Evolutionary conservation across 306 rosid species (phyloP).

Genomic region (Boehmeria nivea): DNA sequence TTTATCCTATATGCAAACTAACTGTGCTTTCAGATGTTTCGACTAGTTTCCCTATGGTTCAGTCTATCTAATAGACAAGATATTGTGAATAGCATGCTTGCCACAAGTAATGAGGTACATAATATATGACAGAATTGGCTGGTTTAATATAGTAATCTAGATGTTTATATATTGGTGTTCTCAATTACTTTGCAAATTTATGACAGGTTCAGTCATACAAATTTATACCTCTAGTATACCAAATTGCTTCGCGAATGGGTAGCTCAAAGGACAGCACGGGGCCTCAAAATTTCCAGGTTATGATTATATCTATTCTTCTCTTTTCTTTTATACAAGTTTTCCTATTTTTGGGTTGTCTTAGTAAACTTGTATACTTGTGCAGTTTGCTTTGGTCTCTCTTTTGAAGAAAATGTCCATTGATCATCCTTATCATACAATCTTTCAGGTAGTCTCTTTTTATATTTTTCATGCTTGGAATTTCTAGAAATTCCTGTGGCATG

Average conservation of each 20-base stretch:
- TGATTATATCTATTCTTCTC: conserved; percentile 9
- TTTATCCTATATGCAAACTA: conserved; percentile 8
- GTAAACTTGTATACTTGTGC: conserved; percentile 29
- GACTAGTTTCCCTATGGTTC: conserved; percentile 87
- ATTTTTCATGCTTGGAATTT: no score
- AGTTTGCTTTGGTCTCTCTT: conserved; percentile 88
- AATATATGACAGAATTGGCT: background rate
- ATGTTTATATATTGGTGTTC: background rate
- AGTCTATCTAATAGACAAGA: conserved; percentile 56
- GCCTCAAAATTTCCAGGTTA: conserved; percentile 75
- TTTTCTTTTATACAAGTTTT: background rate
- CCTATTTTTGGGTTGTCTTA: conserved; percentile 8
- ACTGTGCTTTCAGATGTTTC: conserved; percentile 67
- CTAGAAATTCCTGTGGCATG: no score
- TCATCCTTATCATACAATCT: conserved; percentile 92
- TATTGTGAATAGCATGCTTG: conserved; percentile 64
- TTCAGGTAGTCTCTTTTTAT: conserved; percentile 53
- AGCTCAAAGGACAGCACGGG: conserved; percentile 72
- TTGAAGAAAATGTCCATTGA: conserved; percentile 94
- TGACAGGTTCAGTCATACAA: conserved; percentile 90
- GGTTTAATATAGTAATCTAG: background rate
- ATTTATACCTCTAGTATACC: conserved; percentile 80
- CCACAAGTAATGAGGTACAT: conserved; percentile 66
- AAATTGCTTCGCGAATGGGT: conserved; percentile 98
- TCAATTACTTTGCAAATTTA: background rate